Evolutionary conservation across 805 yeast genomes (phyloP).

Genomic region (Sugiyamaella americana): DNA sequence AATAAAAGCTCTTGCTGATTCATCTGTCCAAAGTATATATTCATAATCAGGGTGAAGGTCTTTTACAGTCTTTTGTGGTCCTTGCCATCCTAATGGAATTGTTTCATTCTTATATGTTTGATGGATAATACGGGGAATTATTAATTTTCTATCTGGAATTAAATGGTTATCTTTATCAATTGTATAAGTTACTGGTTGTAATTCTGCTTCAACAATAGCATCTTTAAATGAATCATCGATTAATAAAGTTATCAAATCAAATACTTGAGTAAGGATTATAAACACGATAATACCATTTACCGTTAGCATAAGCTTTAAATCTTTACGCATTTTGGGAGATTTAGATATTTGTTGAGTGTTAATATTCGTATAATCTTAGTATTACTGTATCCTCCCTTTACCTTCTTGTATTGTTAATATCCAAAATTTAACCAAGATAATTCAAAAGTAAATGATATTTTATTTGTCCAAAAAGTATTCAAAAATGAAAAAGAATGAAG

Average conservation of each 20-base stretch:
- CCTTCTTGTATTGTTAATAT: too few relatives aligned
- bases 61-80: conserved; percentile 68
- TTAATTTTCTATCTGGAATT: conserved; percentile 25
- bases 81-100: conserved; percentile 76
- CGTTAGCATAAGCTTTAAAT: conserved; percentile 18
- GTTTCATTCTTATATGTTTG: conserved; percentile 81
- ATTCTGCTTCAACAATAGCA: conserved; percentile 55
- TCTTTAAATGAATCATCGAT: conserved; percentile 65
- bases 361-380: too few relatives aligned
- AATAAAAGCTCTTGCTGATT: conserved; percentile 70
- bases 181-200: conserved; percentile 46
- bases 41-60: conserved; percentile 83
- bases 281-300: conserved; percentile 22
- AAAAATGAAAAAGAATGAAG: too few relatives aligned
- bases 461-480: too few relatives aligned
- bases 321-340: conserved; percentile 18
- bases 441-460: too few relatives aligned
- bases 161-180: conserved; percentile 20
- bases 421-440: too few relatives aligned
- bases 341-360: too few relatives aligned
- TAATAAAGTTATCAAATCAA: conserved; percentile 67
- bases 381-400: too few relatives aligned
- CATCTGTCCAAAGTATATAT: conserved; percentile 84
- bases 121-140: conserved; percentile 86
- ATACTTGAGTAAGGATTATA: conserved; percentile 54